phyloP scores from a whole-genome alignment of 2,329 filamentous ascomycete genomes.

The Pseudogymnoascus sp. region DNA sequence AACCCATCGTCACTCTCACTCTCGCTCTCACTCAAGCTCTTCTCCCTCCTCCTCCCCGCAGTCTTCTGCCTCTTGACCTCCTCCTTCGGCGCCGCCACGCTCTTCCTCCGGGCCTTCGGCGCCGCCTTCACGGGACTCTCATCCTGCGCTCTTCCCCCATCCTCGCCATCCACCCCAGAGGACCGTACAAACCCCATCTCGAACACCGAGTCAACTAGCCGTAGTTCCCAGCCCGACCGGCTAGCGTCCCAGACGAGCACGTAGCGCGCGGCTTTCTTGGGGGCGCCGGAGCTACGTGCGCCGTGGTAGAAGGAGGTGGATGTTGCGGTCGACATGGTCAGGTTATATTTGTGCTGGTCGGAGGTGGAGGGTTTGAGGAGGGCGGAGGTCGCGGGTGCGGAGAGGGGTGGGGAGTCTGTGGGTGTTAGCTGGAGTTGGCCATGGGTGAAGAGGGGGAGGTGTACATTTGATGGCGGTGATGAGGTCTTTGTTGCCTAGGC shows the following conservation, averaged over 20 bases:
- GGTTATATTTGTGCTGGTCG: constrained; percentile 36
- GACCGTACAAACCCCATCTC: constrained; percentile 67
- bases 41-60: constrained; percentile 11
- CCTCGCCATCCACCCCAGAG: constrained; percentile 51
- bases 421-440: background rate
- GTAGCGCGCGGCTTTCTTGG: constrained; percentile 36
- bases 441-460: background rate
- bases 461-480: background rate
- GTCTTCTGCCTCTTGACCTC: constrained; percentile 27
- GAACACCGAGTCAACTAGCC: constrained; percentile 73
- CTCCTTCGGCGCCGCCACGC: constrained; percentile 21
- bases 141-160: constrained; percentile 14
- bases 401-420: constrained; percentile 37
- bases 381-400: constrained; percentile 32
- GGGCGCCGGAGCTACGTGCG: constrained; percentile 42
- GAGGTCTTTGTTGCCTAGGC: background rate
- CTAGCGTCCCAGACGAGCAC: constrained; percentile 69
- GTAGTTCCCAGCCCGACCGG: constrained; percentile 71
- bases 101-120: constrained; percentile 13
- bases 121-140: constrained; percentile 15
- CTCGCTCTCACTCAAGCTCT: constrained; percentile 25
- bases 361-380: constrained; percentile 43
- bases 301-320: constrained; percentile 52
- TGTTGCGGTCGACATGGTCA: constrained; percentile 44
- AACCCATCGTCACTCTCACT: constrained; percentile 50